Evolutionary conservation across 306 rosid genomes (phyloP), one percentile per base, ranked within the genome.

Genomic region (Dryas alaskensis): DNA sequence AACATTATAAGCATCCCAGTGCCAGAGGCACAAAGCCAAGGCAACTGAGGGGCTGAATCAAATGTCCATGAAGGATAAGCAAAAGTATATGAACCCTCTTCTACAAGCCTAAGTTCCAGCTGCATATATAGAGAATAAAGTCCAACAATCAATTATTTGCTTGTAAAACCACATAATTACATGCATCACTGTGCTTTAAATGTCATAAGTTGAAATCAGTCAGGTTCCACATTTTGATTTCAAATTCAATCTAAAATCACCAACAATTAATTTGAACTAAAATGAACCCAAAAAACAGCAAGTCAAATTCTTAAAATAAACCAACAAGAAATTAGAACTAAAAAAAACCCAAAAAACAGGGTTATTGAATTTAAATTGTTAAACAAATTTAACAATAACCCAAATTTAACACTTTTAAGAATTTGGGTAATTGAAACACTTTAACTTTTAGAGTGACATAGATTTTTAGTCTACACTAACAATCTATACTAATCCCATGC

Each of bases 381-480:
- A 22, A 22, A 22, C 22, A 22, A 22, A 22, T 22, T 22, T 22
- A 22, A 22, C 22, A 22, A 22, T 22, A 22, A 22, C 22, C 22
- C 22, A 22, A 22, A 22, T 22, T 22, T 22, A 22, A 22, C 22
- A 22, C 22, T 22, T 22, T 22, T 22, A 22, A 22, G 22, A 22
- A 22, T 22, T 22, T 22, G 22, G 22, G 22, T 22, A 22, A 22
- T 22, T 22, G 52, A 25, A 55, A 22, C 44, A 19, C 44, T 43
- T 3, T 22, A 12, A 5, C 22, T 12, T 70, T 19, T 0, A 55
- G 4, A 9, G 49, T 4, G 2, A 19, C 45, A 14, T 16, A 78
- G 81, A 78, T 53, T 45, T 52, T 62, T 37, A 14, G 25, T 57
- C 46, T 12, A 46, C 45, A 22, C 45, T 51, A 65, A 71, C 19